Conservation (phyloP, 257 asterid genomes). For the Solanum rostratum region DNA sequence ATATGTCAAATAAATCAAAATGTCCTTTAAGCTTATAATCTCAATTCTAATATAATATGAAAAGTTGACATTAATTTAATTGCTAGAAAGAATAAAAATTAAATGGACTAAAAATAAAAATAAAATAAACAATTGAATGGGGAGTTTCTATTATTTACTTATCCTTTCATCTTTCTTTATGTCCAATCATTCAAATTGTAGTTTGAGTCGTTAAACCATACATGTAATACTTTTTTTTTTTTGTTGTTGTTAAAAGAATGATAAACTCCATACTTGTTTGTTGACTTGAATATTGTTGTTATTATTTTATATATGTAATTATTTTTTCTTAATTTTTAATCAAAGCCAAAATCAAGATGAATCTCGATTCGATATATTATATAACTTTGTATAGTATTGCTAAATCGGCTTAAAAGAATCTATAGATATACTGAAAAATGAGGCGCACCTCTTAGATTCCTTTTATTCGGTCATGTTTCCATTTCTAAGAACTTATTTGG, state of each 20-base stretch:
- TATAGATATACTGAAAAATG: neutral
- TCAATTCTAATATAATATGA: neutral
- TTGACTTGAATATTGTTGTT: neutral
- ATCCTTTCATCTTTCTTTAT: neutral
- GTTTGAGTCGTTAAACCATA: neutral
- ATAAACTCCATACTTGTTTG: neutral
- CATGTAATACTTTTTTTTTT: neutral
- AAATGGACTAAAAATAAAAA: no score
- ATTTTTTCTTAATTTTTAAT: no score
- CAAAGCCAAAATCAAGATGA: no score
- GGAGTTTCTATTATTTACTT: neutral
- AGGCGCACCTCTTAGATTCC: no score
- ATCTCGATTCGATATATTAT: neutral
- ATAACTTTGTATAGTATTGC: neutral
- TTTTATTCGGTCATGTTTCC: no score
- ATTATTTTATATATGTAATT: no score
- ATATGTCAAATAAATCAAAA: no score
- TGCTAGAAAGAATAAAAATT: no score
- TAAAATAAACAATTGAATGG: neutral
- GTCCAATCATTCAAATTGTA: neutral
- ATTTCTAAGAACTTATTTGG: no score
- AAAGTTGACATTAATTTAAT: no score
- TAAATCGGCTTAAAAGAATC: neutral
- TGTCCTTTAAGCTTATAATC: no score
- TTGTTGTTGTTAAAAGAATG: no score